A percentile compares a stretch with the other conserved stretches of the same genome.
Evolutionary conservation across 2,329 filamentous ascomycete species (phyloP).

Genomic region (Claviceps humidiphila): DNA sequence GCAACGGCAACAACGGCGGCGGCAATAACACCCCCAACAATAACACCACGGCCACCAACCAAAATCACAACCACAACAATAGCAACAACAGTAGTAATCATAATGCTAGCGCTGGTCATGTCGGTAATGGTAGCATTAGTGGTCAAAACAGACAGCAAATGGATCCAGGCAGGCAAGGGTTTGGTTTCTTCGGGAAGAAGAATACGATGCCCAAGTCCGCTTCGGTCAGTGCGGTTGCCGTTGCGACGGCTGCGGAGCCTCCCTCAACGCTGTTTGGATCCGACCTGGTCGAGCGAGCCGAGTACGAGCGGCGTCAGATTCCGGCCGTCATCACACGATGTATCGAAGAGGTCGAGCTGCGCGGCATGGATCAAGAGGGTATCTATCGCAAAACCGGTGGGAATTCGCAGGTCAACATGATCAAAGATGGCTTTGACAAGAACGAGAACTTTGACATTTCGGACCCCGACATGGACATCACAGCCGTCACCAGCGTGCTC

Average conservation of each 20-base stretch:
- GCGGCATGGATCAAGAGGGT: constrained; percentile 94
- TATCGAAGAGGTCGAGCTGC: constrained; percentile 89
- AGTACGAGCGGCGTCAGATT: constrained; percentile 79
- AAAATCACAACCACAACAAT: constrained; percentile 11
- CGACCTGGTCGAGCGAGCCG: constrained; percentile 72
- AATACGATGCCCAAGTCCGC: constrained; percentile 37
- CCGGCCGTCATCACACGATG: constrained; percentile 84
- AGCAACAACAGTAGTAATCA: not conserved
- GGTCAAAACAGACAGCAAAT: constrained; percentile 15
- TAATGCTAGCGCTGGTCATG: too few species aligned
- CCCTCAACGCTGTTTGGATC: constrained; percentile 67
- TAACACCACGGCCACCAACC: constrained; percentile 5
- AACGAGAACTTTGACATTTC: constrained; percentile 82
- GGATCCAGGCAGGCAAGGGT: constrained; percentile 40
- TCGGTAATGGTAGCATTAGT: not conserved
- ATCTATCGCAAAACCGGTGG: constrained; percentile 97
- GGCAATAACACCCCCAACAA: not conserved
- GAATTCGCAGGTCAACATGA: constrained; percentile 75
- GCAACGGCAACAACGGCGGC: not conserved
- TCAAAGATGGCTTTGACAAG: constrained; percentile 85
- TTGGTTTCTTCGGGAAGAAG: constrained; percentile 58
- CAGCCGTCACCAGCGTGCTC: constrained; percentile 84
- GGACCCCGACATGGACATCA: constrained; percentile 86
- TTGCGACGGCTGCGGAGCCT: constrained; percentile 35
- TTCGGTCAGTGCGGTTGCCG: constrained; percentile 26